Conservation (phyloP, 2,329 filamentous ascomycete genomes). For the Verticillium isaacii region DNA sequence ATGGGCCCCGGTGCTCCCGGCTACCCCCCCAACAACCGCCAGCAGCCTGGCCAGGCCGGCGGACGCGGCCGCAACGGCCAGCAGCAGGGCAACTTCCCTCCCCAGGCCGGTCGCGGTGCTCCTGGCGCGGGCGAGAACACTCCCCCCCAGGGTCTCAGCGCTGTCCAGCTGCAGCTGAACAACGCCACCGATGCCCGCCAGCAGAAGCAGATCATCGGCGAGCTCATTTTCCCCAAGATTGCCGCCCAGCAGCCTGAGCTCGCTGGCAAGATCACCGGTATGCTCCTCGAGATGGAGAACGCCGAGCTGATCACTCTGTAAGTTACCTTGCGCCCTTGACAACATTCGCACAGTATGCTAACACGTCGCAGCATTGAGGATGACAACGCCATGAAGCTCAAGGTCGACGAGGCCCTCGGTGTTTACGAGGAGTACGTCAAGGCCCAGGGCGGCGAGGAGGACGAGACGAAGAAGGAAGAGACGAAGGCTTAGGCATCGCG, state of each 20-base stretch:
- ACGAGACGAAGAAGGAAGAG: slow-evolving; percentile 47
- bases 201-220: slow-evolving; percentile 98
- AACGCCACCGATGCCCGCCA: slow-evolving; percentile 58
- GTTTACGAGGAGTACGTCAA: slow-evolving; percentile 99
- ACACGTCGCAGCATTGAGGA: slow-evolving; percentile 70
- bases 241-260: slow-evolving; percentile 89
- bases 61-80: slow-evolving; percentile 42
- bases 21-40: slow-evolving; percentile 52
- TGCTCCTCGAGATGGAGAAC: slow-evolving; percentile 99
- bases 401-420: slow-evolving; percentile 94
- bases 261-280: slow-evolving; percentile 98
- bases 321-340: slow-evolving; percentile 40
- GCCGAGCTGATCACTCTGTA: slow-evolving; percentile 89
- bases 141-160: slow-evolving; percentile 14
- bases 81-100: slow-evolving; percentile 32
- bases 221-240: slow-evolving; percentile 98
- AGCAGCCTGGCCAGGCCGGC: slow-evolving; percentile 30
- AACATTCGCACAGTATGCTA: not conserved
- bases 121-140: slow-evolving; percentile 14
- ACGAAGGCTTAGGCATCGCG: slow-evolving; percentile 30
- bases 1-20: slow-evolving; percentile 47
- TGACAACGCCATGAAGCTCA: slow-evolving; percentile 80
- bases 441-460: slow-evolving; percentile 56
- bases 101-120: slow-evolving; percentile 40
- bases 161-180: slow-evolving; percentile 54